phyloP scores from a whole-genome alignment of 139 green algal genomes.

The Tetraselmis striata region DNA sequence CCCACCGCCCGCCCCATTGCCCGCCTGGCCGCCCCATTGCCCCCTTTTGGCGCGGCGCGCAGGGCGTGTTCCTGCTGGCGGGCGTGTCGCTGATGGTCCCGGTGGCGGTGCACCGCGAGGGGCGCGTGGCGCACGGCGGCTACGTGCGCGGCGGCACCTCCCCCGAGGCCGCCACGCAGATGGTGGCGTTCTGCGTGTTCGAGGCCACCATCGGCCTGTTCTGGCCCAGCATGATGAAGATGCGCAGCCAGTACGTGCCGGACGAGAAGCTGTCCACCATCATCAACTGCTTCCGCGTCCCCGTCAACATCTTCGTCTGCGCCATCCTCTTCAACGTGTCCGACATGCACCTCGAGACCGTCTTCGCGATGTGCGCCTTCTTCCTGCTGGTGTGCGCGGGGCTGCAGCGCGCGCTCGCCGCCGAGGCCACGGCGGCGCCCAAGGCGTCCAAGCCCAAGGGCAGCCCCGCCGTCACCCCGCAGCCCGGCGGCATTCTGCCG shows the following conservation, averaged over 20 bases:
- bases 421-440: background rate
- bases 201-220: constrained; percentile 84
- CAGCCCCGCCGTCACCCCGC: background rate
- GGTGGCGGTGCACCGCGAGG: constrained; percentile 31
- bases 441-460: background rate
- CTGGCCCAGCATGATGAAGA: constrained; percentile 97
- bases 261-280: constrained; percentile 92
- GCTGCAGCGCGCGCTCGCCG: constrained; percentile 30
- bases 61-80: background rate
- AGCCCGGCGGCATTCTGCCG: background rate
- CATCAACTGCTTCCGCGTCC: constrained; percentile 97
- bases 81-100: constrained; percentile 32
- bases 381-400: constrained; percentile 63
- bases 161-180: constrained; percentile 64
- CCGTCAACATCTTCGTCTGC: constrained; percentile 96
- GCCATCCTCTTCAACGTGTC: constrained; percentile 90
- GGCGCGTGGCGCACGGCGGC: background rate
- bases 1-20: too few relatives aligned
- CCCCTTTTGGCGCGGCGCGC: background rate
- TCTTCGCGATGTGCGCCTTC: constrained; percentile 89
- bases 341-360: constrained; percentile 68
- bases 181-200: constrained; percentile 89
- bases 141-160: constrained; percentile 33
- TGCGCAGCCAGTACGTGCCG: constrained; percentile 81
- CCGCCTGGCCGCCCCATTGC: too few relatives aligned